These are phyloP conservation scores for Cichorium intybus DNA, from an alignment of 140 eudicot species.

Conservation along the genomic window DNA sequence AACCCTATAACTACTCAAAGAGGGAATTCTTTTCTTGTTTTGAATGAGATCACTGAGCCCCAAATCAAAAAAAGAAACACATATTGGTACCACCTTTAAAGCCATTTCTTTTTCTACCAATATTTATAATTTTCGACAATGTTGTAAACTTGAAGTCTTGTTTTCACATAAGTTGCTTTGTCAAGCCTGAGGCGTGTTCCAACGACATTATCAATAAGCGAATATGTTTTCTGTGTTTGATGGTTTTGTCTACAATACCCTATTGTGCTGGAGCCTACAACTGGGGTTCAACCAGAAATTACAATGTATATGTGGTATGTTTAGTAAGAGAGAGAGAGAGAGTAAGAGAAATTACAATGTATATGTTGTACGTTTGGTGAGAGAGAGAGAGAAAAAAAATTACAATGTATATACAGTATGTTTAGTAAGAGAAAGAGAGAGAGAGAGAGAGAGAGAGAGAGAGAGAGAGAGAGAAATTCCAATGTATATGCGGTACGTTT, in stretches of 20 bases:
- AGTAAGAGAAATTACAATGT: too few relatives aligned
- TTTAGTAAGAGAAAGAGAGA: background rate
- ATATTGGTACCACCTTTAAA: conserved; percentile 51
- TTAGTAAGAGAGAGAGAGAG: background rate
- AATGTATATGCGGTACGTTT: too few relatives aligned
- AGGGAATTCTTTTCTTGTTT: conserved; percentile 20
- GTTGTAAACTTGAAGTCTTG: conserved; percentile 31
- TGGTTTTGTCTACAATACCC: conserved; percentile 16
- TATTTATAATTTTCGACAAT: conserved; percentile 12
- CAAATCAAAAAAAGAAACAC: conserved; percentile 34
- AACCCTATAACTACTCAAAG: conserved; percentile 26
- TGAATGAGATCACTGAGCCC: conserved; percentile 25
- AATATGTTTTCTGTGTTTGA: conserved; percentile 7
- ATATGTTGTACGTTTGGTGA: too few relatives aligned
- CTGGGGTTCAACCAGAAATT: conserved; percentile 21
- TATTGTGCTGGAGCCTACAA: conserved; percentile 29
- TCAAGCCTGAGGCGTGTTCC: conserved; percentile 31
- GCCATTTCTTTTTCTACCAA: conserved; percentile 48
- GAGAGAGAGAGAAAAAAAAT: too few relatives aligned
- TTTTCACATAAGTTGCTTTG: conserved; percentile 32
- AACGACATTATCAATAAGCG: conserved; percentile 33
- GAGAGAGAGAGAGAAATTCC: too few relatives aligned
- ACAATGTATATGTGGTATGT: background rate
- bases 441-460: too few relatives aligned
- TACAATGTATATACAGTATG: background rate